These are phyloP conservation scores for Saprolegnia diclina DNA, from an alignment of 352 stramenopile species.

Conservation along the genomic window DNA sequence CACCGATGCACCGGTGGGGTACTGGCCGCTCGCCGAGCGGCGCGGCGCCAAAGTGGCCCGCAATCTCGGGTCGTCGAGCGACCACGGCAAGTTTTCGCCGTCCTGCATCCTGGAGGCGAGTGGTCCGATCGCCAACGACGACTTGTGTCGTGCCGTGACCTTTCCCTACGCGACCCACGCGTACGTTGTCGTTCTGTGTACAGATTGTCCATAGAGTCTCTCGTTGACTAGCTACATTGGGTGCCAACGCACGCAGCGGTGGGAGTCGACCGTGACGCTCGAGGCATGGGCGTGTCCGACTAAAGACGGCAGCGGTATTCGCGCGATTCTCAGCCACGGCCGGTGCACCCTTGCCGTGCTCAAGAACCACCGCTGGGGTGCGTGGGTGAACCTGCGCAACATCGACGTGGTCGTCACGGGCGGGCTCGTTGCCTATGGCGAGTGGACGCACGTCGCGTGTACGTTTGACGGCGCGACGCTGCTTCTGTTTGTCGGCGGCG, in stretches of 20 bases:
- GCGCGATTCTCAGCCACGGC: slow-evolving; percentile 32
- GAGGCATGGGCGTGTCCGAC: slow-evolving; percentile 44
- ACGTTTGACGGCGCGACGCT: slow-evolving; percentile 86
- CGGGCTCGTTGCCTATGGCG: slow-evolving; percentile 43
- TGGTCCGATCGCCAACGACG: slow-evolving; percentile 75
- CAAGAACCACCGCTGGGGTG: slow-evolving; percentile 71
- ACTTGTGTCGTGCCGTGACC: slow-evolving; percentile 63
- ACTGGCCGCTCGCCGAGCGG: slow-evolving; percentile 86
- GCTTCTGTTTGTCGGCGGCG: slow-evolving; percentile 75
- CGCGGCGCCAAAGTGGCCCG: slow-evolving; percentile 50
- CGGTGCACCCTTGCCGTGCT: slow-evolving; percentile 64
- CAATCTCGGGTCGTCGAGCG: slow-evolving; percentile 62
- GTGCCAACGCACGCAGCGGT: slow-evolving; percentile 1
- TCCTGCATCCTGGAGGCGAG: slow-evolving; percentile 62
- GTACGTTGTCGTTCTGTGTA: slow-evolving; percentile 44
- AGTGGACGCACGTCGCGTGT: slow-evolving; percentile 83
- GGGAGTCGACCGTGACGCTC: slow-evolving; percentile 37
- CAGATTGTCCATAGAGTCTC: too few species aligned
- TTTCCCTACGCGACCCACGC: slow-evolving; percentile 52
- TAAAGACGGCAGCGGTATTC: slow-evolving; percentile 6
- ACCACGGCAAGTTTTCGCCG: slow-evolving; percentile 47
- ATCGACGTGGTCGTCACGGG: slow-evolving; percentile 68
- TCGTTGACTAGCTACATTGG: slow-evolving; percentile 23
- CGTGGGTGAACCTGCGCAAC: slow-evolving; percentile 70
- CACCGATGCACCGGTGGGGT: slow-evolving; percentile 57